Conservation (phyloP, 768 basidiomycete genomes). For the Russula vinacea region DNA sequence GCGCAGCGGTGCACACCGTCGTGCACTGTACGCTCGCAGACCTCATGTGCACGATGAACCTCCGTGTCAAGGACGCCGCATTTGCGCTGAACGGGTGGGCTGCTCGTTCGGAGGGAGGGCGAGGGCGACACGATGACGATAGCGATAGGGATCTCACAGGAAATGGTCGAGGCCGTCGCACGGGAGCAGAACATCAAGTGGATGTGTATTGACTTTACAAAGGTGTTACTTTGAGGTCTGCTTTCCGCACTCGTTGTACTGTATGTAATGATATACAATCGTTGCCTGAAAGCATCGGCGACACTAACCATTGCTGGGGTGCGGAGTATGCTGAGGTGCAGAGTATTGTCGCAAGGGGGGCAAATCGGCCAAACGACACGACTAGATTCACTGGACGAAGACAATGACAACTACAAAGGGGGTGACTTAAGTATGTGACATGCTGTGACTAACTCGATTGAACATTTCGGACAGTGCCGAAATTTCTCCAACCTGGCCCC, state of each 20-base stretch:
- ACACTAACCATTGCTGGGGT: not conserved
- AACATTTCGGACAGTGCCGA: no score
- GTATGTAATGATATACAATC: not conserved
- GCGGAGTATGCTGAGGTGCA: not conserved
- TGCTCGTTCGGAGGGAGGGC: slow-evolving; percentile 48
- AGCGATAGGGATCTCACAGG: slow-evolving; percentile 56
- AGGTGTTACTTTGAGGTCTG: slow-evolving; percentile 47
- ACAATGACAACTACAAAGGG: no score
- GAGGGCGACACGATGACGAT: slow-evolving; percentile 44
- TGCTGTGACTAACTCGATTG: no score
- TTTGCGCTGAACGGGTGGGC: slow-evolving; percentile 84
- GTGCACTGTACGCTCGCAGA: slow-evolving; percentile 71
- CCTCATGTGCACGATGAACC: slow-evolving; percentile 73
- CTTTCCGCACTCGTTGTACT: not conserved
- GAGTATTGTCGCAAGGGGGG: not conserved
- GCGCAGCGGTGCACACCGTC: slow-evolving; percentile 64
- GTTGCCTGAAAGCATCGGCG: not conserved
- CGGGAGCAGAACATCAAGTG: slow-evolving; percentile 67
- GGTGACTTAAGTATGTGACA: no score
- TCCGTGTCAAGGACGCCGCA: slow-evolving; percentile 81
- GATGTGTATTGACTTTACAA: slow-evolving; percentile 58
- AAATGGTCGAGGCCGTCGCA: slow-evolving; percentile 66
- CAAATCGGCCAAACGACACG: not conserved
- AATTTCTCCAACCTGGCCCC: no score
- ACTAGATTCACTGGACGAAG: no score